Evolutionary conservation across 306 rosid genomes (phyloP).

Genomic region (Boehmeria nivea): DNA sequence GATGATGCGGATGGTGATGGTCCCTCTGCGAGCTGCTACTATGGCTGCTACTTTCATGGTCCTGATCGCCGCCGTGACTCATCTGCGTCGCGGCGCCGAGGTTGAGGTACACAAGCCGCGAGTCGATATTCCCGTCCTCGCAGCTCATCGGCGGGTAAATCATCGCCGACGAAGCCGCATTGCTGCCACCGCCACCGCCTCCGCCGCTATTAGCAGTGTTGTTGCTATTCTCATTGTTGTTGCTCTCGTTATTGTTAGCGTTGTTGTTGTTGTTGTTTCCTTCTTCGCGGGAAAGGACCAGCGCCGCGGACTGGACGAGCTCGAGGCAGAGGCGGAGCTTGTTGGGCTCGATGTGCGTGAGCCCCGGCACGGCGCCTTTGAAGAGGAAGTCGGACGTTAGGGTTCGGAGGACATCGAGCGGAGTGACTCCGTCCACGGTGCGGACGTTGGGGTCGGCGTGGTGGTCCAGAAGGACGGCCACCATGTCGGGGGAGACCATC

Average conservation of each 20-base stretch:
- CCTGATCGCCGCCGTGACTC: constrained; percentile 45
- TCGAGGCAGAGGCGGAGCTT: constrained; percentile 85
- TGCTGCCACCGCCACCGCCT: background rate
- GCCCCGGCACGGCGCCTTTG: constrained; percentile 97
- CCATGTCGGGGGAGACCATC: constrained; percentile 98
- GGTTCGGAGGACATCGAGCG: constrained; percentile 87
- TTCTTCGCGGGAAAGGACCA: constrained; percentile 86
- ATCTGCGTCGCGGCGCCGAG: constrained; percentile 64
- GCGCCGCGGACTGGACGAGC: constrained; percentile 93
- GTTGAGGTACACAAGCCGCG: constrained; percentile 87
- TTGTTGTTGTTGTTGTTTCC: constrained; percentile 21
- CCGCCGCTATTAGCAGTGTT: constrained; percentile 23
- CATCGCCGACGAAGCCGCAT: constrained; percentile 40
- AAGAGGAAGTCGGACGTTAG: constrained; percentile 96
- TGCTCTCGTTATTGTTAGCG: constrained; percentile 1
- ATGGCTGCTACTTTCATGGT: constrained; percentile 10
- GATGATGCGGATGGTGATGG: constrained; percentile 20
- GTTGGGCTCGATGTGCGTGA: constrained; percentile 88
- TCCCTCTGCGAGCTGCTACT: constrained; percentile 35
- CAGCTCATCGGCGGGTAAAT: constrained; percentile 56
- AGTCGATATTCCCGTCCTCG: constrained; percentile 64
- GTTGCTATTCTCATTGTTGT: constrained; percentile 25
- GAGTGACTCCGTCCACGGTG: constrained; percentile 71
- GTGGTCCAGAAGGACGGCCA: constrained; percentile 92
- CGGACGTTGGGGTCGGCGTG: constrained; percentile 94